Evolutionary conservation across 495 filamentous ascomycete genomes (phyloP), one percentile per base, ranked within the genome.

Genomic region (Aspergillus baeticus): DNA sequence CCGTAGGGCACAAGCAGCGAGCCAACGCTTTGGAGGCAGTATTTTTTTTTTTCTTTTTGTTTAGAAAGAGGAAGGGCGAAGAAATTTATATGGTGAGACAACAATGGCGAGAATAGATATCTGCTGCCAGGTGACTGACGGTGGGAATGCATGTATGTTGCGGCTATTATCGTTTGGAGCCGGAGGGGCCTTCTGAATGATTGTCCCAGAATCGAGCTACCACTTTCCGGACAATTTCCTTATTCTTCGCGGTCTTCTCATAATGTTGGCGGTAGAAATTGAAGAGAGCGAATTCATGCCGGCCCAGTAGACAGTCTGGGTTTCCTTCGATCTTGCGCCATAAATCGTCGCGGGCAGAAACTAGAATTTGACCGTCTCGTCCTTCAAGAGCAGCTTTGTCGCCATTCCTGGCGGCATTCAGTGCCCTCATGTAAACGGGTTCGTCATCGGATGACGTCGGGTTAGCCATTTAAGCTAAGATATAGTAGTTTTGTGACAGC

Each of bases 201-300:
- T 69, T 72, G 55, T 78, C 69, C 79, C 79, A 82, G 54, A 77
- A 82, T 10, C 76, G 74, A 36, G 67, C 72, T 21, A 80, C 73
- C 18, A 77, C 77, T 18, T 68, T 62, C 58, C 74, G 70, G 20
- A 73, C 75, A 21, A 76, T 57, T 20, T 47, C 44, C 18, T 50
- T 39, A n/a, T 57, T 57, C 31, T 38, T 35, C 14, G 56, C 43
- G 6, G 63, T 65, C 22, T 76, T 78, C 10, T 70, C 62, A 59
- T 84, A 90, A 1, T 83, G 79, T 18, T 70, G 60, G 39, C 86
- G 82, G 66, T 84, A 90, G 64, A 84, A 92, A 68, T 76, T 92
- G 79, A 92, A 91, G 23, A 94, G 75, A 14, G 87, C 81, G 58
- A 91, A 91, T 65, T 94, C 88, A 61, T 88, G 80, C 49, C 77